Evolutionary conservation across 768 basidiomycete genomes (phyloP), one percentile per base, ranked within the genome.

Genomic region (Podaxis mareebaensis): DNA sequence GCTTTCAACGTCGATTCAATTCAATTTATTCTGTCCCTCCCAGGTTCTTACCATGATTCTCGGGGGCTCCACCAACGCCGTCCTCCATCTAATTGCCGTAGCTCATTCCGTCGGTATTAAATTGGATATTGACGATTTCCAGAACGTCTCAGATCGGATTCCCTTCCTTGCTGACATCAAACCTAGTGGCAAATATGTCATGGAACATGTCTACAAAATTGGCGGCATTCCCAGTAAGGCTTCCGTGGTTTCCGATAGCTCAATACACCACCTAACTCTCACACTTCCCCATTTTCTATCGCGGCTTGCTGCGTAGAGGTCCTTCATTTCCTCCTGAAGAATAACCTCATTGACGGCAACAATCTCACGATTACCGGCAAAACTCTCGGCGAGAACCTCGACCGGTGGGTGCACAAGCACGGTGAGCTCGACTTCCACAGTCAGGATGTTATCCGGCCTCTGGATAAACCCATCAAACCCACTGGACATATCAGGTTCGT

Each of bases 91-190:
- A 65, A 95, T 99, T 71, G 97, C 97, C 49, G 91, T 99, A 69
- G 97, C 97, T 0, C 96, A 95, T 75, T 93, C 94, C 0, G 95
- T 96, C 55, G 96, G 95, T 26, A 89, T 99, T 78, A 84, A 85
- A 49, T 83, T 99, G 63, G 85, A 84, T 38, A 80, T 99, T 56
- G 95, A 96, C 69, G 97, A 99, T 75, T 93, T 99, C 84, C 95
- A 97, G 75, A 79, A 75, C 60, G 93, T 99, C 58, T 96, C 95
- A 5, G 96, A 99, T 74, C 87, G 91, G 52, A 87, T 84, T 1
- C 97, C 97, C 10, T 96, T 98, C 85, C 81, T 99, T 66, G 96
- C 96, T 24, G 93, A 99, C 76, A 85, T 99, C 67, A 97, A 96
- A 73, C 97, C 97, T 0, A 95, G 93, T 66, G 97, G 97, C 40